Evolutionary conservation across 1,284 basidiomycete species (phyloP), one percentile per base, ranked within the genome.

Genomic region (Boletus semigastroideus): DNA sequence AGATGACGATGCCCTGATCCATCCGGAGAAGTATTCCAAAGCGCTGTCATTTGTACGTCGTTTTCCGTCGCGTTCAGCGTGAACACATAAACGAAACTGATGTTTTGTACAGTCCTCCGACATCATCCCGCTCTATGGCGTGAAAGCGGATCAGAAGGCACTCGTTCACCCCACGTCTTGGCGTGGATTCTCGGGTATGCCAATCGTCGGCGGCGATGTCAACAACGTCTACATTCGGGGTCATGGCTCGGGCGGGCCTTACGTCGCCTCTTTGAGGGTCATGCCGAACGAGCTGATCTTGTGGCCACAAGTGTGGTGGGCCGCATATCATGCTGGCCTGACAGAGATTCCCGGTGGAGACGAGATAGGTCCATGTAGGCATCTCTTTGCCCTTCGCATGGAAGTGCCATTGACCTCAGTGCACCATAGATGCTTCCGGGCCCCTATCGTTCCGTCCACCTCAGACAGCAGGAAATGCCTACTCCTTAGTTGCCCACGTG

Each of bases 161-260:
- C 56, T 58, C 22, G 20, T 44, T 11, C 10, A 48, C n/a, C 38
- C 33, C 6, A 38, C 56, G 2, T 34, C 42, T 17, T 57, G 47
- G 51, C 45, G 56, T 5, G 56, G 56, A n/a, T 57, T 58, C 28
- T 31, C 48, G 1, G 51, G 48, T 5, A 58, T 56, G 50, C 55
- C 55, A 2, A 46, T 55, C n/a, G 36, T 57, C 8, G 51, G 51
- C 3, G 56, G 56, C 3, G 44, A 57, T 11, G 33, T 49, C 8
- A 58, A 58, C 48, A 44, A 55, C 7, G 39, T 57, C 39, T 48
- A 50, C 34, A 43, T 58, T 27, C 48, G 56, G 1, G 56, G 48
- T n/a, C n/a, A 50, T 33, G 56, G 56, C 30, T 48, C 45, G 0
- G 48, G 56, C n/a, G 51, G 51, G 5, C 50, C 46, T 1, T 19